Percentiles rank a stretch among this genome's conserved stretches.
Conservation (phyloP, 2,329 filamentous ascomycete species). For the Trichoderma afroharzianum region DNA sequence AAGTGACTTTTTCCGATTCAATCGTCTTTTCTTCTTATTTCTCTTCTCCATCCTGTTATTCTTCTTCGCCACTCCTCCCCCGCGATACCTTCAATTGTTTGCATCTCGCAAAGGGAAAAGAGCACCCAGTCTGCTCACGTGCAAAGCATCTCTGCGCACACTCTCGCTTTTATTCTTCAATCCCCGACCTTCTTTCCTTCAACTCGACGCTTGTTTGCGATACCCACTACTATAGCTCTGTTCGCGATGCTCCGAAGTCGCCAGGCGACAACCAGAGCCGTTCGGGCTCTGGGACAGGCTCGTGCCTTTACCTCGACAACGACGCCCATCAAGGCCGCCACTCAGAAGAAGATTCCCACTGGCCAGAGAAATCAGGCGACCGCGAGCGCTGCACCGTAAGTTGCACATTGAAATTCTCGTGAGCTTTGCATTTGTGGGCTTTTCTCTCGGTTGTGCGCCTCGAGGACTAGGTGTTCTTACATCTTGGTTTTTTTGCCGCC, state of each 20-base stretch:
- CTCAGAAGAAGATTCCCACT: constrained; percentile 39
- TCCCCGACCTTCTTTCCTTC: neutral
- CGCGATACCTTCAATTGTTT: constrained; percentile 11
- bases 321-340: constrained; percentile 33
- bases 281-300: constrained; percentile 41
- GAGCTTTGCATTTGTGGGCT: neutral
- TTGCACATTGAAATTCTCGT: neutral
- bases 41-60: constrained; percentile 12
- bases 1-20: neutral
- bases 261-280: constrained; percentile 43
- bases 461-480: neutral
- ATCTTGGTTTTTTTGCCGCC: neutral
- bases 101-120: neutral
- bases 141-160: neutral
- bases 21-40: neutral
- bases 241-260: constrained; percentile 48
- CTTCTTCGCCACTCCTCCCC: neutral
- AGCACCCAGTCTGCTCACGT: neutral
- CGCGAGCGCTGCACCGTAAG: constrained; percentile 30
- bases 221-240: constrained; percentile 8
- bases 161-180: neutral
- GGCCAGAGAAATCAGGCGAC: constrained; percentile 49
- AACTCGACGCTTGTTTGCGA: neutral
- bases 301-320: constrained; percentile 42
- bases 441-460: neutral